Conservation (phyloP, 495 filamentous ascomycete genomes). For the Rostrohypoxylon terebratum region DNA sequence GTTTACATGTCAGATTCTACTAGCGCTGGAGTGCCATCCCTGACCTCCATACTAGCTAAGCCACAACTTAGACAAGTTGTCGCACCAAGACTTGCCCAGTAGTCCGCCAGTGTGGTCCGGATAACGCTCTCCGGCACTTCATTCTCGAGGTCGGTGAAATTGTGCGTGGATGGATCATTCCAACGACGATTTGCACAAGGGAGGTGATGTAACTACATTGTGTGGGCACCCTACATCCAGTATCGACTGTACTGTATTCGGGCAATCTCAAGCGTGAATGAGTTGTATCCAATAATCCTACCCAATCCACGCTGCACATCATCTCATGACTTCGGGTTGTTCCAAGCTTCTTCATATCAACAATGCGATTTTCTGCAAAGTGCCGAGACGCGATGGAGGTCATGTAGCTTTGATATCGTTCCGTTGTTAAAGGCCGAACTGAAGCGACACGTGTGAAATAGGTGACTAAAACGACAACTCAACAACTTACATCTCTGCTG, state of each 20-base stretch:
- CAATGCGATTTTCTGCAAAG: neutral
- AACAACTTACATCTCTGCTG: constrained; percentile 11
- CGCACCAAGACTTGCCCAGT: neutral
- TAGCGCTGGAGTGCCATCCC: neutral
- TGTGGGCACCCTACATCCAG: neutral
- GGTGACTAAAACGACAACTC: neutral
- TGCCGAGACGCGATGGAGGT: neutral
- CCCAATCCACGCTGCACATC: neutral
- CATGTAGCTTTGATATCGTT: neutral
- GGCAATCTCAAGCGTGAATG: neutral
- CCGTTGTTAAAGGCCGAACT: neutral
- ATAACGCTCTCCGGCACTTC: constrained; percentile 4
- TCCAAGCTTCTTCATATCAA: neutral
- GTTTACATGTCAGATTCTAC: neutral
- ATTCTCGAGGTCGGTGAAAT: neutral
- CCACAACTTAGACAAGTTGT: neutral
- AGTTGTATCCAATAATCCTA: constrained; percentile 2
- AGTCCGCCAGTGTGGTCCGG: constrained; percentile 6
- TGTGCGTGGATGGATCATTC: neutral
- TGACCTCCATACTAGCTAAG: neutral
- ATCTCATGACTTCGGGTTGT: neutral
- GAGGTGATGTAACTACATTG: neutral
- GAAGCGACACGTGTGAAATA: neutral
- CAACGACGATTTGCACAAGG: neutral
- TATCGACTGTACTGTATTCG: neutral